phyloP scores from a whole-genome alignment of 2,329 filamentous ascomycete genomes.

The Alternaria consortialis region DNA sequence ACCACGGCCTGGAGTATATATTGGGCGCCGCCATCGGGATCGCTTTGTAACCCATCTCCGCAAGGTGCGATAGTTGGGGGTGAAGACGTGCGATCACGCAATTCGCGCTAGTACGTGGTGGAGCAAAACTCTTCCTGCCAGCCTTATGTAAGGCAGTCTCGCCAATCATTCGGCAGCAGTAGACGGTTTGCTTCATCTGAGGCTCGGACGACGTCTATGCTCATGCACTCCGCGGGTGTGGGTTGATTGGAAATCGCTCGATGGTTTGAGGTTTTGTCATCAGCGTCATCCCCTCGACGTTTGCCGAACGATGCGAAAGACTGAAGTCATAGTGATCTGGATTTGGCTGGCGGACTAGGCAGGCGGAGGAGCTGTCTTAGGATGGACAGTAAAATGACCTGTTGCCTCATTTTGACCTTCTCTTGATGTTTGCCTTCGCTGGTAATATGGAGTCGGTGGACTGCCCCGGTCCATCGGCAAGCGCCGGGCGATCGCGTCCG shows the following conservation, averaged over 20 bases:
- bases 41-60: slow-evolving; percentile 44
- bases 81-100: slow-evolving; percentile 48
- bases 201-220: slow-evolving; percentile 20
- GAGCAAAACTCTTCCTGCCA: slow-evolving; percentile 33
- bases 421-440: slow-evolving; percentile 16
- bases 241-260: slow-evolving; percentile 23
- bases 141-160: slow-evolving; percentile 30
- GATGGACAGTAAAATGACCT: neutral
- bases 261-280: slow-evolving; percentile 27
- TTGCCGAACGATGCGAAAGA: slow-evolving; percentile 8
- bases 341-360: neutral
- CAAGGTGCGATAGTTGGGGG: slow-evolving; percentile 37
- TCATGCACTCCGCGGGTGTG: slow-evolving; percentile 20
- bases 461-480: slow-evolving; percentile 22
- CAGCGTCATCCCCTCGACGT: slow-evolving; percentile 20
- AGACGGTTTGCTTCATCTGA: slow-evolving; percentile 9
- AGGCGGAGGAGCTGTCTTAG: neutral
- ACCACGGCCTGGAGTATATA: slow-evolving; percentile 38
- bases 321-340: slow-evolving; percentile 13
- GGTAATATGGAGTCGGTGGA: slow-evolving; percentile 9
- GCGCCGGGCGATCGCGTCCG: slow-evolving; percentile 18
- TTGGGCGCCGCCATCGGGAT: slow-evolving; percentile 38
- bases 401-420: slow-evolving; percentile 14
- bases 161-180: slow-evolving; percentile 32
- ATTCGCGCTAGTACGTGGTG: slow-evolving; percentile 40